Conservation (phyloP, 2,329 filamentous ascomycete genomes). For the Zasmidium cellare region DNA sequence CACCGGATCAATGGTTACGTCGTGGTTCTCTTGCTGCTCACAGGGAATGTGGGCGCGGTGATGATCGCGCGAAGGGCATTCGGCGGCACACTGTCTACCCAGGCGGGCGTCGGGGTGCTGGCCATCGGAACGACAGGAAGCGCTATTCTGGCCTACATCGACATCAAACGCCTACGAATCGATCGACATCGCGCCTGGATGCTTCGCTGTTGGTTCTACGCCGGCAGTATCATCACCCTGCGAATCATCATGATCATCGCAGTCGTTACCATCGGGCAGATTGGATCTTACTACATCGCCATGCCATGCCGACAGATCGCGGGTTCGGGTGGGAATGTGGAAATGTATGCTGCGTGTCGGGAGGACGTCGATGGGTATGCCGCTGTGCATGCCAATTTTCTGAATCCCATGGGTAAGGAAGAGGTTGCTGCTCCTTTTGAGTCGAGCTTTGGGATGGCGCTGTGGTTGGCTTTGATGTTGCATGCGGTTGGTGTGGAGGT, state of each 20-base stretch:
- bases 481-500: slow-evolving; percentile 47
- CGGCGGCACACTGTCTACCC: slow-evolving; percentile 56
- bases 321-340: slow-evolving; percentile 25
- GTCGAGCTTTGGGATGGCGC: slow-evolving; percentile 52
- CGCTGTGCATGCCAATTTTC: slow-evolving; percentile 31
- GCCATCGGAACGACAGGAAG: slow-evolving; percentile 48
- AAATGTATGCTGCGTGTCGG: slow-evolving; percentile 49
- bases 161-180: slow-evolving; percentile 62
- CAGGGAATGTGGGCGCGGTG: slow-evolving; percentile 51
- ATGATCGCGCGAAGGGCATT: slow-evolving; percentile 55
- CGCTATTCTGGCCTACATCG: slow-evolving; percentile 52
- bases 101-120: slow-evolving; percentile 46
- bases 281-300: slow-evolving; percentile 36
- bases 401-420: slow-evolving; percentile 12
- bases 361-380: slow-evolving; percentile 40
- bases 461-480: slow-evolving; percentile 55
- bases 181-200: slow-evolving; percentile 67
- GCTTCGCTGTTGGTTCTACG: slow-evolving; percentile 45
- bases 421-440: slow-evolving; percentile 48
- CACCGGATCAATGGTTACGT: slow-evolving; percentile 64
- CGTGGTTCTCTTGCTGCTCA: slow-evolving; percentile 49
- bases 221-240: slow-evolving; percentile 53
- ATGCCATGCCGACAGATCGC: slow-evolving; percentile 53
- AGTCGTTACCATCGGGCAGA: slow-evolving; percentile 41
- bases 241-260: slow-evolving; percentile 51